Evolutionary conservation across 352 stramenopile genomes (phyloP), one percentile per base, ranked within the genome.

Genomic region (Pythium apleroticum): DNA sequence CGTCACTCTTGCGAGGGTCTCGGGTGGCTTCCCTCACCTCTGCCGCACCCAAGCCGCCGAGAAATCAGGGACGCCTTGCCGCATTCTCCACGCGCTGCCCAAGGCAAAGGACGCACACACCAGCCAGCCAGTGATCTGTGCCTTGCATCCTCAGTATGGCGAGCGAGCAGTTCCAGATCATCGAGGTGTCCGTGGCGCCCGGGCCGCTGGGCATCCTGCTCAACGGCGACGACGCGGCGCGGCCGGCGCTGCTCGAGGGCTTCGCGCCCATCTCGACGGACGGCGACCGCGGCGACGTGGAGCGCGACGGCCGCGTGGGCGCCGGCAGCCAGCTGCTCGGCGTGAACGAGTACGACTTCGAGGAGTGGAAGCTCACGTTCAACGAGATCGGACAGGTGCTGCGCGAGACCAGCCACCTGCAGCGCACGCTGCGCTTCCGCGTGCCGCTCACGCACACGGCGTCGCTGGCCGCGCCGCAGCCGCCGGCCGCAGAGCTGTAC

Each of bases 161-260:
- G 30, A 45, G 27, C 30, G 22, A 20, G 54, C 66, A 8, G 62
- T 76, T 53, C 62, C 28, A 63, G 14, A 41, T 84, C 57, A 67
- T 86, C 37, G 72, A 84, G 20, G 68, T 93, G 20, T 28, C 46
- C 2, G 79, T 90, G 59, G 68, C 76, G 19, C 76, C 80, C 14
- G 84, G 84, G 10, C 79, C 84, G 22, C 70, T 93, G 12, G 84
- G 81, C 39, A 86, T 93, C 60, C 37, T 93, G 45, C 76, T 93
- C 25, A 81, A 91, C 52, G 74, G 72, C 57, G 76, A 69, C 20
- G 68, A 66, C 33, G 45, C 50, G 4, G 49, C 73, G 33, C 48
- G 31, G 17, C 72, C 73, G 4, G 73, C 80, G 15, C n/a, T 90
- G 56, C 80, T 93, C 41, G 81, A 90, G 22, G 78, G 79, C 49